These are phyloP conservation scores for Aspergillus transmontanensis DNA, from an alignment of 2,329 filamentous ascomycete genomes.

Conservation along the genomic window DNA sequence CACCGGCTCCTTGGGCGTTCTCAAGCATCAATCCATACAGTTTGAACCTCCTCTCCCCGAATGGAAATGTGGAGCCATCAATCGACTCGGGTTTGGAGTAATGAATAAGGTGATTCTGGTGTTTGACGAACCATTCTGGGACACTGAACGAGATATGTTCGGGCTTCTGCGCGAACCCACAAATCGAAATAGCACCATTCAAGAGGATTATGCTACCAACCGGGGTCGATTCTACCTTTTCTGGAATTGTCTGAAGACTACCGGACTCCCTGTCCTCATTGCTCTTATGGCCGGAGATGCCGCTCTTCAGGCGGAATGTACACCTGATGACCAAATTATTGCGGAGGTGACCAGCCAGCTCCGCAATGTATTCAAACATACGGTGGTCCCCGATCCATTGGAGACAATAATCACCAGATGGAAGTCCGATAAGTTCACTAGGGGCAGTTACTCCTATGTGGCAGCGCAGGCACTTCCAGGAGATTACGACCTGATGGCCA, in stretches of 20 bases:
- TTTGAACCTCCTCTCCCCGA: constrained; percentile 89
- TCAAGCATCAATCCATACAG: constrained; percentile 77
- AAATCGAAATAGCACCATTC: constrained; percentile 69
- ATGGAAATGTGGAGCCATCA: constrained; percentile 81
- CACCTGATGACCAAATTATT: constrained; percentile 74
- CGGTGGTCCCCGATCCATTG: constrained; percentile 71
- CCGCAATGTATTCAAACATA: constrained; percentile 68
- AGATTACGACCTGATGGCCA: constrained; percentile 92
- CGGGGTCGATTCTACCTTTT: constrained; percentile 96
- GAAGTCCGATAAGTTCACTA: constrained; percentile 87
- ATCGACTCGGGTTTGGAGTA: constrained; percentile 85
- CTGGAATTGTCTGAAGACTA: constrained; percentile 92
- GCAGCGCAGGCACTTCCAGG: constrained; percentile 78
- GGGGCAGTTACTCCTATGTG: constrained; percentile 93
- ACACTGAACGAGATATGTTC: constrained; percentile 86
- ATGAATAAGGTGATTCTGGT: constrained; percentile 95
- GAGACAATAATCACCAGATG: constrained; percentile 92
- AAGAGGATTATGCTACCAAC: constrained; percentile 75
- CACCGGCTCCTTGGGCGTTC: constrained; percentile 84
- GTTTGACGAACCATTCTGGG: constrained; percentile 90
- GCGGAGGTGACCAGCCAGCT: constrained; percentile 79
- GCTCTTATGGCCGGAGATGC: constrained; percentile 96
- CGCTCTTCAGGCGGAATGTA: constrained; percentile 81
- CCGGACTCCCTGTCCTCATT: constrained; percentile 82
- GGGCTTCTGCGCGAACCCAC: constrained; percentile 79